phyloP scores from a whole-genome alignment of 257 asterid species.

The Ehretia macrophylla region DNA sequence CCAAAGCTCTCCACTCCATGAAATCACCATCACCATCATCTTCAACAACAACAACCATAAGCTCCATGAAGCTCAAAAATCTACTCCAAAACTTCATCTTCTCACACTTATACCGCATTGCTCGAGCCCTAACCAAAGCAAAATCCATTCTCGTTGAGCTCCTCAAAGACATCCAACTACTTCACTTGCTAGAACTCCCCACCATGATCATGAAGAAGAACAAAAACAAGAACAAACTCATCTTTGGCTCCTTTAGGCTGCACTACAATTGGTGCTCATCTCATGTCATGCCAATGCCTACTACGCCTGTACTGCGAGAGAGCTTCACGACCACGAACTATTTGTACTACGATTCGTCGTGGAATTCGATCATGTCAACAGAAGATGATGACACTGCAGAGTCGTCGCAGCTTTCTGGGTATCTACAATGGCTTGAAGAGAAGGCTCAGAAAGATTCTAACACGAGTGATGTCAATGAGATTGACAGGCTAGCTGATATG shows the following conservation, averaged over 20 bases:
- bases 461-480: constrained; percentile 32
- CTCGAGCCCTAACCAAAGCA: constrained; percentile 35
- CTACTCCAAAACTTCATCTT: constrained; percentile 55
- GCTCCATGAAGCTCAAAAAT: constrained; percentile 43
- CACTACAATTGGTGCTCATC: constrained; percentile 94
- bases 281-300: constrained; percentile 41
- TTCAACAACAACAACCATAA: constrained; percentile 32
- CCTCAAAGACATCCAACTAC: constrained; percentile 35
- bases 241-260: constrained; percentile 66
- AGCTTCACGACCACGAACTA: constrained; percentile 18
- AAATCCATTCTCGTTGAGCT: constrained; percentile 45
- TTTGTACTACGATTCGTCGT: constrained; percentile 45
- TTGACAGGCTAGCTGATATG: constrained; percentile 76
- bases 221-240: constrained; percentile 39
- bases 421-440: constrained; percentile 83
- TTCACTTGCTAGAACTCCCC: constrained; percentile 29
- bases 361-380: constrained; percentile 41
- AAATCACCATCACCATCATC: constrained; percentile 27
- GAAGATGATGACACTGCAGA: constrained; percentile 18
- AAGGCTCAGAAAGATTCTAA: constrained; percentile 19
- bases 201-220: constrained; percentile 15
- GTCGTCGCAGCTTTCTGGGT: constrained; percentile 41
- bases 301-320: constrained; percentile 17
- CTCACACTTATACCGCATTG: constrained; percentile 52
- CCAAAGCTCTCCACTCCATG: constrained; percentile 47